phyloP scores from a whole-genome alignment of 2,329 filamentous ascomycete species.

The Penicillium crustosum region DNA sequence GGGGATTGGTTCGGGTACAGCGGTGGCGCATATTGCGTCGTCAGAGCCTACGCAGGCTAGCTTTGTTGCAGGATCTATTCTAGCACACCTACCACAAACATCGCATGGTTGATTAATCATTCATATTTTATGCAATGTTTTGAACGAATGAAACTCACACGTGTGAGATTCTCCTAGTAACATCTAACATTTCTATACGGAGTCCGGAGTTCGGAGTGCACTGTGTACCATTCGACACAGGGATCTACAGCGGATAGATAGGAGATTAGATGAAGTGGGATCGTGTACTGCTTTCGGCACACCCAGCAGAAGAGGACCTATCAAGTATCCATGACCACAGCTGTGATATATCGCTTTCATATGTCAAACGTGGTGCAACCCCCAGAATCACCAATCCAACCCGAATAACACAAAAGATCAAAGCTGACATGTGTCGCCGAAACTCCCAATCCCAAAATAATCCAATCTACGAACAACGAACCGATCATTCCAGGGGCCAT shows the following conservation, averaged over 20 bases:
- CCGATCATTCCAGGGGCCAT: background rate
- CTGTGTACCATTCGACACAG: background rate
- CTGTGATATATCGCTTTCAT: background rate
- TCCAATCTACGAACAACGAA: background rate
- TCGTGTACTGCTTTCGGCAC: background rate
- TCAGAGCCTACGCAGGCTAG: conserved; percentile 1
- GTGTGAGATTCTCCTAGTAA: background rate
- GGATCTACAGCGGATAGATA: background rate
- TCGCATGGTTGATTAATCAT: background rate
- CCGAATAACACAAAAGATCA: background rate
- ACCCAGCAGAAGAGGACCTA: background rate
- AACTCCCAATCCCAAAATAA: background rate
- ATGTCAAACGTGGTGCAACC: background rate
- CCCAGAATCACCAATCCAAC: background rate
- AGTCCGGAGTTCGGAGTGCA: no score
- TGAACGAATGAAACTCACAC: no score
- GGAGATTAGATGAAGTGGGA: background rate
- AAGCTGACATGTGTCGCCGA: background rate
- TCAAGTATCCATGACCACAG: background rate
- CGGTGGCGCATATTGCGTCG: background rate
- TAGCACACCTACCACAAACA: background rate
- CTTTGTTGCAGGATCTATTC: background rate
- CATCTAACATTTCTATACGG: no score
- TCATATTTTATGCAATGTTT: background rate
- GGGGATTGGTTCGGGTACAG: background rate